phyloP scores from a whole-genome alignment of 495 filamentous ascomycete genomes.

The Podospora appendiculata region DNA sequence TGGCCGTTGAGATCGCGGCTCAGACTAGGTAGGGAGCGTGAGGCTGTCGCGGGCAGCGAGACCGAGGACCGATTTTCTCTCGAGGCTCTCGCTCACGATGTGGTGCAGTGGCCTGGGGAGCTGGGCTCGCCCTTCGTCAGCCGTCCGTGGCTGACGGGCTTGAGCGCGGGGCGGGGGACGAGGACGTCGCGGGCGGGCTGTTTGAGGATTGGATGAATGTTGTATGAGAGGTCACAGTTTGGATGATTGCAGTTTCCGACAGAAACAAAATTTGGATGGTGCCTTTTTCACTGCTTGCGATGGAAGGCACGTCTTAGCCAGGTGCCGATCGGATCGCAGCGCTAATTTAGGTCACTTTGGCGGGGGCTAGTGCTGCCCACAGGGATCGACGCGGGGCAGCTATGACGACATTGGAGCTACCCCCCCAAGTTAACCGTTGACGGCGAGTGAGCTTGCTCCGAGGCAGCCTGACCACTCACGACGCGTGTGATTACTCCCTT shows the following conservation, averaged over 20 bases:
- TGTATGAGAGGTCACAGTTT: neutral
- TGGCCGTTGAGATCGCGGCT: constrained; percentile 6
- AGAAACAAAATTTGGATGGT: neutral
- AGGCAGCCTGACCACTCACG: neutral
- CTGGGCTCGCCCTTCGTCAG: neutral
- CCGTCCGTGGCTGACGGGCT: neutral
- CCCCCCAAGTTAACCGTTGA: neutral
- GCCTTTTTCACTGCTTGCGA: too few relatives aligned
- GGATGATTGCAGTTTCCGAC: neutral
- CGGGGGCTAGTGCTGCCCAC: neutral
- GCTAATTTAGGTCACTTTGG: neutral
- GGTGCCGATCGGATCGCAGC: neutral
- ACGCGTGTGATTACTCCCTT: neutral
- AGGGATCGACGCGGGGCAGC: neutral
- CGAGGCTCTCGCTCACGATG: neutral
- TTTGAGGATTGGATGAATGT: neutral
- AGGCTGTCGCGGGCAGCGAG: too few relatives aligned
- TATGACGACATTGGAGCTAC: neutral
- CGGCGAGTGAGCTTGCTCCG: too few relatives aligned
- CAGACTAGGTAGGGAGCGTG: neutral
- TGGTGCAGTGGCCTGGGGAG: neutral
- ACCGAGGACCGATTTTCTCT: neutral
- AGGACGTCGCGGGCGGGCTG: neutral
- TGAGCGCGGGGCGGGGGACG: neutral
- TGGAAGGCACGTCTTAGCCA: neutral